Evolutionary conservation across 805 yeast species (phyloP).

Genomic region (Babjeviella inositovora): DNA sequence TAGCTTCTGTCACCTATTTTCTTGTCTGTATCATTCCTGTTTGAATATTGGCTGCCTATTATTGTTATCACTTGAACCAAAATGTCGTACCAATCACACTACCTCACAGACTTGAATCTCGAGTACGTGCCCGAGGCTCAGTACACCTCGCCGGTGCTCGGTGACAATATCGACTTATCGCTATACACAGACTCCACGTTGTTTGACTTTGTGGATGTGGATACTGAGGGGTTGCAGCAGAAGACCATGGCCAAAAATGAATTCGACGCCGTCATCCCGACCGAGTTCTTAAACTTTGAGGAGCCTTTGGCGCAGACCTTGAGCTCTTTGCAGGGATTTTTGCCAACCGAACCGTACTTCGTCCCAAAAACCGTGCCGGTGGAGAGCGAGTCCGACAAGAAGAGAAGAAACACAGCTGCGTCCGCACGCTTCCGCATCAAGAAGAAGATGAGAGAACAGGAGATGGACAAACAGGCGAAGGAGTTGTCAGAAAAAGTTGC

Average conservation of each 20-base stretch:
- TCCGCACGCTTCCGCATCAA: slow-evolving; percentile 49
- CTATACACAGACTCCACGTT: slow-evolving; percentile 8
- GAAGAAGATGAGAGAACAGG: slow-evolving; percentile 41
- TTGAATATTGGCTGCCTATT: no score
- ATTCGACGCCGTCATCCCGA: slow-evolving; percentile 1
- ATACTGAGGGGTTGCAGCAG: slow-evolving; percentile 1
- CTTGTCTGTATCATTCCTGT: no score
- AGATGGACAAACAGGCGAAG: slow-evolving; percentile 32
- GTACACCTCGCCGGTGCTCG: slow-evolving; percentile 1
- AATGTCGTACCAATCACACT: background rate
- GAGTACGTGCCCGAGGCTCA: background rate
- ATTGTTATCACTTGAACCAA: no score
- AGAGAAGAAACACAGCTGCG: slow-evolving; percentile 48
- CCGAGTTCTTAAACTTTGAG: no score
- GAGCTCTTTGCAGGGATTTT: no score
- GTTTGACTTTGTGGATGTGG: slow-evolving; percentile 7
- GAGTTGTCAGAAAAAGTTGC: slow-evolving; percentile 26
- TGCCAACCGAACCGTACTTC: no score
- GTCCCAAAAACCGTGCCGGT: no score
- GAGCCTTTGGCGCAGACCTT: no score
- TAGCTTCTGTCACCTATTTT: no score
- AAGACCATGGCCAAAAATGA: background rate
- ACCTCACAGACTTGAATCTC: slow-evolving; percentile 1
- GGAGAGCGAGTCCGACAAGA: slow-evolving; percentile 25
- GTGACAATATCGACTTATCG: slow-evolving; percentile 8